phyloP scores from a whole-genome alignment of 176 grass and related monocot genomes.

The Olyra latifolia region DNA sequence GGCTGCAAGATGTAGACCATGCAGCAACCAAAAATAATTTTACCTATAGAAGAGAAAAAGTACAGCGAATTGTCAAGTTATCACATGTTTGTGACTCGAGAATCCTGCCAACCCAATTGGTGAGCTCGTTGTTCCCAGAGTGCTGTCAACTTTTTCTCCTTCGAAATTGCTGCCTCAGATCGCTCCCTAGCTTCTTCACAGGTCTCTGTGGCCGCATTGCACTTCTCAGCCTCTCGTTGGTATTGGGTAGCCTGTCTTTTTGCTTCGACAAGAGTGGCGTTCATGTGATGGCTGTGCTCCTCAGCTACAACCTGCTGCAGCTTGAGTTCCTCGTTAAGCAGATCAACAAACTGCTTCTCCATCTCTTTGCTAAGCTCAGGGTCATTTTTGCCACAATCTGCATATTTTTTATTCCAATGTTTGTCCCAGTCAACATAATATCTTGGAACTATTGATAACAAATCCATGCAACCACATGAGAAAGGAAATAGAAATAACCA shows the following conservation, averaged over 20 bases:
- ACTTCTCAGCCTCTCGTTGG: slow-evolving; percentile 84
- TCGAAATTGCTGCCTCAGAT: slow-evolving; percentile 56
- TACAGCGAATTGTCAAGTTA: slow-evolving; percentile 1
- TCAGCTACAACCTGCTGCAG: slow-evolving; percentile 79
- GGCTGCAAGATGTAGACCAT: slow-evolving; percentile 11
- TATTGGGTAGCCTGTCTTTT: slow-evolving; percentile 85
- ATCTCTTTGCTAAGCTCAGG: slow-evolving; percentile 80
- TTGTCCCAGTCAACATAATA: slow-evolving; percentile 12
- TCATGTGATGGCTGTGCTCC: slow-evolving; percentile 87
- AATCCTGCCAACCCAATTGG: slow-evolving; percentile 70
- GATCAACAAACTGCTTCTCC: slow-evolving; percentile 79
- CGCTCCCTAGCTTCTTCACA: slow-evolving; percentile 85
- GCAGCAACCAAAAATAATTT: slow-evolving; percentile 44
- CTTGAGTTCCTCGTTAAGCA: slow-evolving; percentile 93
- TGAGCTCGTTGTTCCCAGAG: slow-evolving; percentile 78
- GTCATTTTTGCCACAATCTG: slow-evolving; percentile 89
- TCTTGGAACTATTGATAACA: slow-evolving; percentile 8
- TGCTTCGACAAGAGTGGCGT: slow-evolving; percentile 69
- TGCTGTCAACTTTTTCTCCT: slow-evolving; percentile 78
- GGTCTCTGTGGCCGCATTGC: slow-evolving; percentile 86
- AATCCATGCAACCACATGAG: background rate
- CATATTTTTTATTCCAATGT: slow-evolving; percentile 2
- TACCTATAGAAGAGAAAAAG: slow-evolving; percentile 8
- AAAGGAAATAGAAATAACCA: background rate
- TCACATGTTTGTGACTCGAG: slow-evolving; percentile 32